Base-by-base conservation (phyloP, 2,329 filamentous ascomycete genomes). In the Cadophora malorum region DNA sequence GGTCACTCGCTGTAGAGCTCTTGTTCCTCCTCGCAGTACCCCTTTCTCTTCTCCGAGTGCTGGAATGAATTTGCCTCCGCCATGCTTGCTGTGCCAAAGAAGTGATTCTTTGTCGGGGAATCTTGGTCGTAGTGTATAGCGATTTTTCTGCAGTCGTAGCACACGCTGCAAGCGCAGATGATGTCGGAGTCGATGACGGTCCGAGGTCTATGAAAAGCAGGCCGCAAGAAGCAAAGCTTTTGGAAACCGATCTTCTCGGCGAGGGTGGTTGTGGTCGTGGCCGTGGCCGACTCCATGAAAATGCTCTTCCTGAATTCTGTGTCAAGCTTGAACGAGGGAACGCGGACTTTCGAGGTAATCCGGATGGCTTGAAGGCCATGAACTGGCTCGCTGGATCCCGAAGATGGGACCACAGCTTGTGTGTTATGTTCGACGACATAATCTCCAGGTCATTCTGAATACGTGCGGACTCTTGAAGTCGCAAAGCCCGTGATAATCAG, bases 151-250 rank as follows among this genome's bases (percentile, higher is more conserved):
- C 63, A 5, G 67, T 69, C 3, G 71, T 69, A 21, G 69, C 61
- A 69, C 67, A 73, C 49, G 71, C 67, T 41, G 71, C 67, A 31
- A 71, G 69, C 14, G 68, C 63, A n/a, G 72, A 65, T 25, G 81
- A 76, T 9, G 80, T 77, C 50, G 72, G 59, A 3, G 79, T 78
- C 3, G 79, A 74, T 41, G 78, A 79, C 25, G 83, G 80, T 65
- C 66, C 72, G 38, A 78, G 78, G 21, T 85, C 83, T 61, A 86
- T 75, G 19, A 88, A 81, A 31, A 88, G 78, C 45, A 87, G 79
- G 6, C 86, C 83, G 28, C 86, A 83, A 1, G 85, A 87, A 41
- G 85, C 83, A 74, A 86, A 85, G 73, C 83, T 84, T 67, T 81
- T 82, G 12, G 82, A 82, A 28, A 83, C 78, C 14, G 67, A 63